phyloP scores from a whole-genome alignment of 345 rosid species.

The Aethionema arabicum region DNA sequence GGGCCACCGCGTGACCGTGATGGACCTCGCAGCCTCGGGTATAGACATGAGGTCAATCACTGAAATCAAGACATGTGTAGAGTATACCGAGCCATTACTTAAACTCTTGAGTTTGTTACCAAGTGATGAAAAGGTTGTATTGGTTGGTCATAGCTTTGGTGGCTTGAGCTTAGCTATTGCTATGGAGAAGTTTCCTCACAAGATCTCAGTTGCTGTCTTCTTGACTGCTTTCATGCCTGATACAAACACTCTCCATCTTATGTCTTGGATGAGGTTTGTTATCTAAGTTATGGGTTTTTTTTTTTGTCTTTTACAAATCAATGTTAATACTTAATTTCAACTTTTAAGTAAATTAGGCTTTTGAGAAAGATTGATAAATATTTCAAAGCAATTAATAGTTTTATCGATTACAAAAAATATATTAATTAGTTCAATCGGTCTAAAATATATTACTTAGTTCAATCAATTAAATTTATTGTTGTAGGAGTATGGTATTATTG shows the following conservation, averaged over 20 bases:
- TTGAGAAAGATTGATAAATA: too few relatives aligned
- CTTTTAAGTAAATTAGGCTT: too few relatives aligned
- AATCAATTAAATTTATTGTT: too few relatives aligned
- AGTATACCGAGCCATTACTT: constrained; percentile 45
- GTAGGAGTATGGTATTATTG: too few relatives aligned
- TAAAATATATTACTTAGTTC: too few relatives aligned
- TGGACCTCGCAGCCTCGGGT: constrained; percentile 55
- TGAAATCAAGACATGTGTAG: constrained; percentile 35
- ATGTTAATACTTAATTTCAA: not conserved
- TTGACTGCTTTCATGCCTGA: constrained; percentile 32
- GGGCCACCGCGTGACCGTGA: constrained; percentile 47
- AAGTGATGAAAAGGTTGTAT: constrained; percentile 37
- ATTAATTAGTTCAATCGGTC: too few relatives aligned
- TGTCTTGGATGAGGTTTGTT: constrained; percentile 21
- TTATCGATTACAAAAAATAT: too few relatives aligned
- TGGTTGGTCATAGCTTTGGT: constrained; percentile 71
- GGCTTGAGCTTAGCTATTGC: constrained; percentile 50
- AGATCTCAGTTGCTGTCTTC: constrained; percentile 26
- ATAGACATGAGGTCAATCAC: constrained; percentile 37
- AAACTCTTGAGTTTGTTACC: constrained; percentile 33
- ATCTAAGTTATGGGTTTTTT: too few relatives aligned
- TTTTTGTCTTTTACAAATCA: too few relatives aligned
- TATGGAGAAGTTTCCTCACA: constrained; percentile 35
- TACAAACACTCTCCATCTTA: constrained; percentile 28
- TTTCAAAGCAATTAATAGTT: too few relatives aligned